phyloP scores from a whole-genome alignment of 371 early-diverging fungal species.

The Sporodiniella umbellata region DNA sequence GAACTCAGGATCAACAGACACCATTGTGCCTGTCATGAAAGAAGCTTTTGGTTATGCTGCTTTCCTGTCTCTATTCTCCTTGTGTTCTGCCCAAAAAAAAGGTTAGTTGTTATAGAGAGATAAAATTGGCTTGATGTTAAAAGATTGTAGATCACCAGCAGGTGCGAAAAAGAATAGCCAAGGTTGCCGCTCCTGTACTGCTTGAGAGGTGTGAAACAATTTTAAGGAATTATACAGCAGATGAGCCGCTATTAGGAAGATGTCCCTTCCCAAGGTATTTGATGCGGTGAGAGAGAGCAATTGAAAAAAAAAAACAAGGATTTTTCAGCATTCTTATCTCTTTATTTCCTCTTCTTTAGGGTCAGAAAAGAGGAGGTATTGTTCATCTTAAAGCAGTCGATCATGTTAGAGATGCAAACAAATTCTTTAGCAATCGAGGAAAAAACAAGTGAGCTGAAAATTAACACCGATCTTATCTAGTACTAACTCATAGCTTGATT shows the following conservation, averaged over 20 bases:
- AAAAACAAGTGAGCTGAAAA: slow-evolving; percentile 23
- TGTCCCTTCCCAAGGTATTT: slow-evolving; percentile 78
- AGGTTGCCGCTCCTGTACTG: slow-evolving; percentile 66
- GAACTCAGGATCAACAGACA: slow-evolving; percentile 47
- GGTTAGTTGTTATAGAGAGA: slow-evolving; percentile 28
- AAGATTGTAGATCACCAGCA: slow-evolving; percentile 25
- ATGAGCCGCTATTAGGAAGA: slow-evolving; percentile 70
- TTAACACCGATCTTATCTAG: no score
- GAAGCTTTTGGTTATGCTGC: slow-evolving; percentile 74
- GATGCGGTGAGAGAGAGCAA: slow-evolving; percentile 39
- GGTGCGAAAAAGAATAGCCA: slow-evolving; percentile 61
- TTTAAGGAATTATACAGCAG: slow-evolving; percentile 67
- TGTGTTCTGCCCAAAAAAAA: slow-evolving; percentile 57
- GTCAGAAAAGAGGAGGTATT: slow-evolving; percentile 75
- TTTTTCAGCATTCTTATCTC: no score
- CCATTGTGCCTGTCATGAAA: slow-evolving; percentile 63
- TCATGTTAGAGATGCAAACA: slow-evolving; percentile 56
- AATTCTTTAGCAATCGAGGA: slow-evolving; percentile 30
- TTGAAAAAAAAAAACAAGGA: neutral
- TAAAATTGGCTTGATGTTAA: neutral
- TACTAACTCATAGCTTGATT: no score
- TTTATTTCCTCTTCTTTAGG: slow-evolving; percentile 26
- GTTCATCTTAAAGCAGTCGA: slow-evolving; percentile 62
- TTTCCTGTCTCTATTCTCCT: slow-evolving; percentile 58
- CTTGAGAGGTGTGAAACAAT: slow-evolving; percentile 68